Conservation (phyloP, 2,329 filamentous ascomycete genomes). For the Fusarium sp. region DNA sequence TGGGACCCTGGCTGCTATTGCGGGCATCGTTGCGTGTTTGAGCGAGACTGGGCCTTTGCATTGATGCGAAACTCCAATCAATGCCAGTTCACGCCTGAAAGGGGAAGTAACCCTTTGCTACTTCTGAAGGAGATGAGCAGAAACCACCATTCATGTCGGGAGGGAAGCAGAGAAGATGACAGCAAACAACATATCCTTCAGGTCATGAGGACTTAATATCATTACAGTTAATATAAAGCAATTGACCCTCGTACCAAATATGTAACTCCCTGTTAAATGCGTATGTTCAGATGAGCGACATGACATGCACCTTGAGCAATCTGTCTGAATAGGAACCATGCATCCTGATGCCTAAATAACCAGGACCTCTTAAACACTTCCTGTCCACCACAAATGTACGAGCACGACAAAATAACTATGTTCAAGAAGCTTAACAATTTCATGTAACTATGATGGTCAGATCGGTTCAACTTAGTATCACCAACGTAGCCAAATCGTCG, state of each 20-base stretch:
- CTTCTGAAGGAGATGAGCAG: too few species aligned
- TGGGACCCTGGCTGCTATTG: constrained; percentile 13
- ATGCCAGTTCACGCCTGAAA: not conserved
- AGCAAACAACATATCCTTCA: not conserved
- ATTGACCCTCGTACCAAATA: not conserved
- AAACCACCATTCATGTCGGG: not conserved
- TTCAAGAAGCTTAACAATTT: accelerated
- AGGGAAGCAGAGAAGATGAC: not conserved
- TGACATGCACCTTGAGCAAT: too few species aligned
- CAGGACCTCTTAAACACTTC: too few species aligned
- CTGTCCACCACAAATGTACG: too few species aligned
- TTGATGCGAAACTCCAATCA: not conserved
- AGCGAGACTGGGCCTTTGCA: not conserved
- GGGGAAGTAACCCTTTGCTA: accelerated
- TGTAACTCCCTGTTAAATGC: accelerated
- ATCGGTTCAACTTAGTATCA: not conserved
- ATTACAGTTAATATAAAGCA: not conserved
- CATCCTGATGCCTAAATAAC: not conserved
- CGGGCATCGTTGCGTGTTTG: constrained; percentile 11
- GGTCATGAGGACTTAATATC: accelerated
- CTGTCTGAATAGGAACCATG: accelerated
- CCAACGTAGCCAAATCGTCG: not conserved
- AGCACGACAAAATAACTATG: too few species aligned
- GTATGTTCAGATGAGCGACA: accelerated
- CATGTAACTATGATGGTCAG: accelerated